Percentiles rank a stretch among this genome's conserved stretches.
Evolutionary conservation across 2,329 filamentous ascomycete species (phyloP).

Genomic region (Emmonsiellopsis sp.): DNA sequence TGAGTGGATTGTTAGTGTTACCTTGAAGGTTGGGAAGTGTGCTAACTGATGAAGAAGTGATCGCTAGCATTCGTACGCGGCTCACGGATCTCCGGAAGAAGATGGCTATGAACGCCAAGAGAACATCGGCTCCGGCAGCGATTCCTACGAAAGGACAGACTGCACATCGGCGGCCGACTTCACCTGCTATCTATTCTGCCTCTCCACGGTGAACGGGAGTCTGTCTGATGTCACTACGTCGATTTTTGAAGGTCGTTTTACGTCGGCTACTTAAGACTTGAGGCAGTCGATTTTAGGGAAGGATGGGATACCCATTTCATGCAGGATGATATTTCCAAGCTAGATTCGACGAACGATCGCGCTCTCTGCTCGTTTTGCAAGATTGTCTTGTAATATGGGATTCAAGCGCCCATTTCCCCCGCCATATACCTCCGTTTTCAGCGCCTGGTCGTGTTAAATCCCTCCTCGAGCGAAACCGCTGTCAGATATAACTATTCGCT

Average conservation of each 20-base stretch:
- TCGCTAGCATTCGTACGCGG: slow-evolving; percentile 41
- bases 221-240: neutral
- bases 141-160: slow-evolving; percentile 18
- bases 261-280: no score
- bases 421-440: no score
- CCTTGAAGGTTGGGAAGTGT: neutral
- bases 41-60: slow-evolving; percentile 26
- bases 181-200: slow-evolving; percentile 26
- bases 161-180: slow-evolving; percentile 22
- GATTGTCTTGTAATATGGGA: no score
- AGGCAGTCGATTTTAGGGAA: no score
- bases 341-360: no score
- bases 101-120: slow-evolving; percentile 39
- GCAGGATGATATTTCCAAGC: no score
- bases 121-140: slow-evolving; percentile 34
- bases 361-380: no score
- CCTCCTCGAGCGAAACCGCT: no score
- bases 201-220: slow-evolving; percentile 15
- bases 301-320: no score
- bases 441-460: no score
- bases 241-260: neutral
- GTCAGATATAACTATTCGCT: no score
- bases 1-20: slow-evolving; percentile 25
- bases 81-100: slow-evolving; percentile 41
- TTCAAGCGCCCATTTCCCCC: no score